phyloP scores from a whole-genome alignment of 2,329 filamentous ascomycete species.

The Fusarium coicis region DNA sequence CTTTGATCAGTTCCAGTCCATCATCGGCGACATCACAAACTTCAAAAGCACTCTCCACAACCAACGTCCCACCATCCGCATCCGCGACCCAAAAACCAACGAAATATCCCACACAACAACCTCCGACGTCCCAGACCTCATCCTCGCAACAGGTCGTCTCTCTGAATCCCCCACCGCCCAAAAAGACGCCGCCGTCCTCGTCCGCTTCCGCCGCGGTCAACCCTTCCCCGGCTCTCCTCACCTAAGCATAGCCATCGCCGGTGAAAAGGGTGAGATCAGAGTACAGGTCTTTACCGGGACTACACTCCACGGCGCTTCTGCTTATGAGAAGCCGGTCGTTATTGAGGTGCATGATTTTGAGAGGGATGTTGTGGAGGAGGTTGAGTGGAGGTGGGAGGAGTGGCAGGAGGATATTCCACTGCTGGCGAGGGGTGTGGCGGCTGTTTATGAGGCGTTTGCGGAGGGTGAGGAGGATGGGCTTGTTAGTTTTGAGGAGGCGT shows the following conservation, averaged over 20 bases:
- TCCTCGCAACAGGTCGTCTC: conserved; percentile 52
- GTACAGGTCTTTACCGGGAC: conserved; percentile 48
- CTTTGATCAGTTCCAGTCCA: conserved; percentile 58
- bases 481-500: conserved; percentile 55
- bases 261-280: conserved; percentile 62
- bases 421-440: conserved; percentile 60
- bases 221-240: conserved; percentile 59
- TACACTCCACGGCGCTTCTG: conserved; percentile 41
- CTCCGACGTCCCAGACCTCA: conserved; percentile 58
- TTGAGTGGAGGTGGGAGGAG: conserved; percentile 58
- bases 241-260: conserved; percentile 62
- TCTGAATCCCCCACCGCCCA: conserved; percentile 35
- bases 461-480: conserved; percentile 38
- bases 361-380: conserved; percentile 55
- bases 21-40: conserved; percentile 57
- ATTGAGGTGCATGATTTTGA: conserved; percentile 63
- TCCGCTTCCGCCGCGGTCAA: conserved; percentile 60
- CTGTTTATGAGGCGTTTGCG: conserved; percentile 67
- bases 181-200: conserved; percentile 53
- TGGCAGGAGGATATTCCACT: conserved; percentile 59
- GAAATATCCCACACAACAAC: conserved; percentile 47
- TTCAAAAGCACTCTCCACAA: conserved; percentile 56
- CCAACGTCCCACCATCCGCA: conserved; percentile 54
- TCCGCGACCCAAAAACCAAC: conserved; percentile 48
- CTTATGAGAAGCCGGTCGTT: conserved; percentile 52